Conservation (phyloP, 2,329 filamentous ascomycete species). For the Fusarium duplospermum region DNA sequence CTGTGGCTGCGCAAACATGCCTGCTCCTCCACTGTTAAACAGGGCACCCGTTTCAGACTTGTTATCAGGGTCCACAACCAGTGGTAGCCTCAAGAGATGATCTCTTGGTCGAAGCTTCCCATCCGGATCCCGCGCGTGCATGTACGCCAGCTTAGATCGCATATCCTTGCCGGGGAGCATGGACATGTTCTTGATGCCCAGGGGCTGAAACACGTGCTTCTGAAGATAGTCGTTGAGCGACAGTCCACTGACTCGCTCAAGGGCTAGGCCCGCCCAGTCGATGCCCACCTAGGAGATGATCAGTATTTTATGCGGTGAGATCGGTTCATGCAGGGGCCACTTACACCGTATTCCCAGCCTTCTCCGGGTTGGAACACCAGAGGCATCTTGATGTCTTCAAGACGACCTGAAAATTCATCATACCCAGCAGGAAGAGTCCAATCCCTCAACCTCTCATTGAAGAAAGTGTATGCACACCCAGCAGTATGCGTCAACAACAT, state of each 20-base stretch:
- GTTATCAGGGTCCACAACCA: constrained; percentile 51
- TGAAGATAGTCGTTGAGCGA: constrained; percentile 62
- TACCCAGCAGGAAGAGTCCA: constrained; percentile 61
- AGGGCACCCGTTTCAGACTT: constrained; percentile 56
- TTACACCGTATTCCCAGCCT: constrained; percentile 70
- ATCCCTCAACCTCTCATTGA: constrained; percentile 60
- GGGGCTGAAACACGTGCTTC: constrained; percentile 59
- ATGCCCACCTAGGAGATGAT: constrained; percentile 55
- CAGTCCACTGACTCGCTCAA: constrained; percentile 58
- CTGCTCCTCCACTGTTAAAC: constrained; percentile 72
- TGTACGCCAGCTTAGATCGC: constrained; percentile 65
- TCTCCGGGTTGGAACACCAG: constrained; percentile 73
- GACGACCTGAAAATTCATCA: constrained; percentile 68
- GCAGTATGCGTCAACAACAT: constrained; percentile 68
- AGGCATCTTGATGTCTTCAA: constrained; percentile 63
- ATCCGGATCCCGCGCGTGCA: constrained; percentile 64
- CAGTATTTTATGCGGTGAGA: not conserved
- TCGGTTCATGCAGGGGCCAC: constrained; percentile 20
- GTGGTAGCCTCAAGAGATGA: constrained; percentile 61
- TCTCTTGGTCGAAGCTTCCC: constrained; percentile 57
- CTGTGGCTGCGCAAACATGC: constrained; percentile 67
- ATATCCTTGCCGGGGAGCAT: constrained; percentile 68
- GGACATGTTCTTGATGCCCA: constrained; percentile 61
- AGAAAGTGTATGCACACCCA: constrained; percentile 69
- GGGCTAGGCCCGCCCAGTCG: constrained; percentile 65